Base-by-base conservation (phyloP, 2,329 filamentous ascomycete species). In the Zymoseptoria crescenta region DNA sequence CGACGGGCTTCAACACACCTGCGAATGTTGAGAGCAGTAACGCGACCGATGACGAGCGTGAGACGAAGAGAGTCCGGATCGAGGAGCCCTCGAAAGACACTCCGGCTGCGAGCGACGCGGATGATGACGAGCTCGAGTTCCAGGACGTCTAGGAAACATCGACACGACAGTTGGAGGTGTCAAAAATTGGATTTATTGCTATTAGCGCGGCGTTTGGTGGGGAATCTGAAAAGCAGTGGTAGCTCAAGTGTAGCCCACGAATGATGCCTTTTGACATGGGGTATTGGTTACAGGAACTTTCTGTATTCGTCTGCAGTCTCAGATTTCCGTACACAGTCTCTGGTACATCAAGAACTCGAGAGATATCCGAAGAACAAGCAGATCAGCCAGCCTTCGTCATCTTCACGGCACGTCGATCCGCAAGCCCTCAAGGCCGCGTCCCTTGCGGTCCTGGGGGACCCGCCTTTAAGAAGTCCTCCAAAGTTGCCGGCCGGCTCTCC, bases 31-130 rank as follows among this genome's bases (percentile, higher is more conserved):
- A 70, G 55, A 71, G 70, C 54, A 68, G 66, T 52, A 71, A 70
- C 59, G 67, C 68, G 4, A 70, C 69, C 8, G 70, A 72, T 58
- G 74, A 77, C 50, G 81, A 81, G 59, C 76, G 76, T 21, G 73
- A 77, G 48, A 76, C 80, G 10, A 89, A 89, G 75, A 82, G 82
- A 62, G 78, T 83, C 51, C 86, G 85, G 71, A 70, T 87, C 19
- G 84, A 86, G 8, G 58, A 64, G 29, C 60, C 67, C 27, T 62
- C 63, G 2, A 65, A 68, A 27, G 74, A 73, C 27, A 72, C 73
- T 9, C 74, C 75, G 1, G 74, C 72, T 50, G 67, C 66, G 21
- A 69, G 66, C 8, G 75, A 76, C 49, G 77, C 73, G 24, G 77
- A 76, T 8, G 77, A 78, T 41, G 76, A 78, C 64, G 77, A 79